Evolutionary conservation across 192 early-diverging fungal genomes (phyloP).

Genomic region (Backusella westeae): DNA sequence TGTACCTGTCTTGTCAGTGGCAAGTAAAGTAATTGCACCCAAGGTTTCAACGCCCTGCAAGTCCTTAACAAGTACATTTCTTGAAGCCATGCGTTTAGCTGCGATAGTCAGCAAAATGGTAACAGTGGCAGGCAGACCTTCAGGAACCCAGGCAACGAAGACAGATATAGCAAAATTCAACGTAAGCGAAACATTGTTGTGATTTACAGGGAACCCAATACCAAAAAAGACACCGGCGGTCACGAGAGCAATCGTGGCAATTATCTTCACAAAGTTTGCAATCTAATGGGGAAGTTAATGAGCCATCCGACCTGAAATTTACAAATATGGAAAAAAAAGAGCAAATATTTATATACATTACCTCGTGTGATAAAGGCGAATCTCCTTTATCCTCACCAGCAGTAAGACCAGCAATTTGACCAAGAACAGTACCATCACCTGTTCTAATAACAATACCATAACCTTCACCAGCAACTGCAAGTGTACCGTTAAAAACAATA

Average conservation of each 20-base stretch:
- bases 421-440: conserved; percentile 92
- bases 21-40: conserved; percentile 93
- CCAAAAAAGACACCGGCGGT: conserved; percentile 86
- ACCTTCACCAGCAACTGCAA: conserved; percentile 80
- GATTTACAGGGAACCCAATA: conserved; percentile 58
- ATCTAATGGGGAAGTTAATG: conserved; percentile 41
- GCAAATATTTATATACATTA: conserved; percentile 5
- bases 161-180: conserved; percentile 92
- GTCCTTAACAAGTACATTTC: conserved; percentile 94
- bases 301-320: neutral
- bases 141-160: conserved; percentile 88
- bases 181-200: conserved; percentile 59
- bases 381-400: conserved; percentile 70
- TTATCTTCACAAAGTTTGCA: conserved; percentile 79
- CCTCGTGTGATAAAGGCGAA: conserved; percentile 73
- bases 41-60: conserved; percentile 95
- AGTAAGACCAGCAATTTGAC: conserved; percentile 91
- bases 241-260: conserved; percentile 75
- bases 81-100: conserved; percentile 88
- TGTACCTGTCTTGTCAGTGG: conserved; percentile 98
- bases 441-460: conserved; percentile 93
- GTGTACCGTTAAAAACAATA: conserved; percentile 86
- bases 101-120: conserved; percentile 93
- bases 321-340: conserved; percentile 6
- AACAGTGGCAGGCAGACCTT: conserved; percentile 93